These are phyloP conservation scores for Crithidia brevicula DNA, from an alignment of 208 protist genomes.

Conservation along the genomic window DNA sequence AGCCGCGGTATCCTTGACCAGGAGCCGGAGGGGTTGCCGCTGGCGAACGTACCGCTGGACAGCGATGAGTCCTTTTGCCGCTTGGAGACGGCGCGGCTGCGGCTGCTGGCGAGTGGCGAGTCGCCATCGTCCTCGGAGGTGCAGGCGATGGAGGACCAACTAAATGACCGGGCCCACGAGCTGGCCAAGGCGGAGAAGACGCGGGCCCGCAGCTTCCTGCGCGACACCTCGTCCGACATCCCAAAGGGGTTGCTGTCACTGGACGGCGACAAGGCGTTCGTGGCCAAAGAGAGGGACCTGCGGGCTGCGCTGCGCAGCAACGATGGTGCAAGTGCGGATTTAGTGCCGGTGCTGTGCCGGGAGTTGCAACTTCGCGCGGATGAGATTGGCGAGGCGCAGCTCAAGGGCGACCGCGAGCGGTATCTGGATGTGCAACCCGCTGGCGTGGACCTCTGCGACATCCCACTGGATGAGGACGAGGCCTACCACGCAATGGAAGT, in stretches of 20 bases:
- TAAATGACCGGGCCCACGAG: constrained; percentile 69
- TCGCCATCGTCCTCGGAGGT: constrained; percentile 39
- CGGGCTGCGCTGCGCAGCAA: constrained; percentile 26
- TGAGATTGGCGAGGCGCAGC: constrained; percentile 46
- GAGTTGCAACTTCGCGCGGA: constrained; percentile 59
- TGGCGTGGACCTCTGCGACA: constrained; percentile 62
- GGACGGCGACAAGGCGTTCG: constrained; percentile 53
- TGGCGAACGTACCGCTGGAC: constrained; percentile 66
- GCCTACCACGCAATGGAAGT: constrained; percentile 56
- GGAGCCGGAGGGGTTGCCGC: constrained; percentile 69
- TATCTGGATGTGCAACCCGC: constrained; percentile 62
- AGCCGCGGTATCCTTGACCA: constrained; percentile 70
- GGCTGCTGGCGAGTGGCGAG: constrained; percentile 35
- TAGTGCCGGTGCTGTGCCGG: constrained; percentile 35
- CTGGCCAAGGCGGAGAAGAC: constrained; percentile 61
- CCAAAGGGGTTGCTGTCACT: constrained; percentile 49
- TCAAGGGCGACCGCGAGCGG: constrained; percentile 47
- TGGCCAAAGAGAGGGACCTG: constrained; percentile 54
- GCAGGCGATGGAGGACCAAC: constrained; percentile 42
- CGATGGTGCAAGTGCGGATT: constrained; percentile 26
- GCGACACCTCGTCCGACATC: constrained; percentile 49
- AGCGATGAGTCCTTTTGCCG: constrained; percentile 48
- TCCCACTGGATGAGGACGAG: constrained; percentile 62
- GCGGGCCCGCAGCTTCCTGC: constrained; percentile 54
- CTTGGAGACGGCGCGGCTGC: constrained; percentile 48